Percentiles rank a stretch among this genome's conserved stretches.
Evolutionary conservation across 495 filamentous ascomycete genomes (phyloP).

Genomic region (Talaromyces liani): DNA sequence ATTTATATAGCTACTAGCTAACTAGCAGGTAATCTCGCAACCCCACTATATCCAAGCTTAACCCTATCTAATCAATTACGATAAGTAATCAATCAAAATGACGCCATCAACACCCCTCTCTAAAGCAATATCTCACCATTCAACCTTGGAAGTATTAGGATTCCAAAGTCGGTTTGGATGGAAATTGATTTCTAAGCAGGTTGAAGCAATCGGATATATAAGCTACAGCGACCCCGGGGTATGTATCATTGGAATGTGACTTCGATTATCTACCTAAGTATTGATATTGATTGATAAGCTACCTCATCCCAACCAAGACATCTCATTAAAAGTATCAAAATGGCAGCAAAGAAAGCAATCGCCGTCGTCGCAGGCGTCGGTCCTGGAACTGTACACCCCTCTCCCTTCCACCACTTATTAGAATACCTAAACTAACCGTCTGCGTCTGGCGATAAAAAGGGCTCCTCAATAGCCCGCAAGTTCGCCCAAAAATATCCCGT

Average conservation of each 20-base stretch:
- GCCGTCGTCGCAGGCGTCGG: slow-evolving; percentile 72
- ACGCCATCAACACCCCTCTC: not conserved
- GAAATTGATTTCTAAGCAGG: not conserved
- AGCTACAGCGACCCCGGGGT: not conserved
- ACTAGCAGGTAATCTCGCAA: not conserved
- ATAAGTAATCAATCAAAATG: not conserved
- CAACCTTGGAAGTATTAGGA: not conserved
- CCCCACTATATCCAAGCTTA: not conserved
- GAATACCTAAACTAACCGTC: not conserved
- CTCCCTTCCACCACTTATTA: slow-evolving; percentile 12
- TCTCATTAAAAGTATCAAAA: not conserved
- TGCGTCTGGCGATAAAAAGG: slow-evolving; percentile 19
- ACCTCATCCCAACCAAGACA: not conserved
- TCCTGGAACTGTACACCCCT: slow-evolving; percentile 51
- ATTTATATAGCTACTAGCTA: not conserved
- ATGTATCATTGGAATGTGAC: not conserved
- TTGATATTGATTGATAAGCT: not conserved
- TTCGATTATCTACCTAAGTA: not conserved
- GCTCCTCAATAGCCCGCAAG: slow-evolving; percentile 53
- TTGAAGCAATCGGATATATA: not conserved
- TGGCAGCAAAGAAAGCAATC: slow-evolving; percentile 34
- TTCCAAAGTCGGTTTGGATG: not conserved
- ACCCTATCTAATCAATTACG: not conserved
- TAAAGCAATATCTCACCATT: not conserved
- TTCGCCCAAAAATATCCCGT: slow-evolving; percentile 72